These are phyloP conservation scores for Conticribra guillardii DNA, from an alignment of 108 stramenopile genomes.

Conservation along the genomic window DNA sequence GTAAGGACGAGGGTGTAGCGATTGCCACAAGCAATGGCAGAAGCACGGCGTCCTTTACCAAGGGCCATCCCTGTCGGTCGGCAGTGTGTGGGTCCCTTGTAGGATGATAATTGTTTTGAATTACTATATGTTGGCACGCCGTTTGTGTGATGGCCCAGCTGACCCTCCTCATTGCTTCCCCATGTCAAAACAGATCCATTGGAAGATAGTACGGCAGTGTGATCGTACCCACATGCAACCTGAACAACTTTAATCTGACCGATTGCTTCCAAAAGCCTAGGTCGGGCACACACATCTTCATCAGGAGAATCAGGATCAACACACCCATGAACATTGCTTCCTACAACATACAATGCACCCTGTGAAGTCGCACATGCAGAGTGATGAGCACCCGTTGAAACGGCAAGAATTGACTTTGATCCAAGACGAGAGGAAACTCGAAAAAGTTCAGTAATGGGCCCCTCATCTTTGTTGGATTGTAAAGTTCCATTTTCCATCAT, in stretches of 20 bases:
- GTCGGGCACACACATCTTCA: slow-evolving; percentile 27
- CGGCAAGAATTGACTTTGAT: slow-evolving; percentile 50
- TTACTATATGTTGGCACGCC: too few relatives aligned
- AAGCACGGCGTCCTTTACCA: slow-evolving; percentile 49
- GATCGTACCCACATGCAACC: slow-evolving; percentile 72
- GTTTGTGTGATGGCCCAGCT: slow-evolving; percentile 62
- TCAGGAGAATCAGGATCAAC: slow-evolving; percentile 62
- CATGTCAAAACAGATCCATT: slow-evolving; percentile 72
- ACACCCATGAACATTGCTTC: slow-evolving; percentile 62
- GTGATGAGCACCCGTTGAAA: slow-evolving; percentile 56
- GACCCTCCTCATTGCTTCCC: slow-evolving; percentile 68
- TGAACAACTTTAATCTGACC: slow-evolving; percentile 53
- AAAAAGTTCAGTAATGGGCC: background rate
- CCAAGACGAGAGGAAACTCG: slow-evolving; percentile 55
- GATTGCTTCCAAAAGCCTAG: slow-evolving; percentile 53
- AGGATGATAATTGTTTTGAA: background rate
- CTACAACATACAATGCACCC: slow-evolving; percentile 59
- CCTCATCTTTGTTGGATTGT: slow-evolving; percentile 3
- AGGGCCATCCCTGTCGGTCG: slow-evolving; percentile 48
- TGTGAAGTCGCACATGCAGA: slow-evolving; percentile 59
- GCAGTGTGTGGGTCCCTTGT: slow-evolving; percentile 22
- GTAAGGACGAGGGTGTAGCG: slow-evolving; percentile 71
- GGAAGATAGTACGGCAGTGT: slow-evolving; percentile 72
- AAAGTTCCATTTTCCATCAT: slow-evolving; percentile 10
- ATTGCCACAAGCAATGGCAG: slow-evolving; percentile 64